Conservation (phyloP, 495 filamentous ascomycete species). For the Tuber aestivum region DNA sequence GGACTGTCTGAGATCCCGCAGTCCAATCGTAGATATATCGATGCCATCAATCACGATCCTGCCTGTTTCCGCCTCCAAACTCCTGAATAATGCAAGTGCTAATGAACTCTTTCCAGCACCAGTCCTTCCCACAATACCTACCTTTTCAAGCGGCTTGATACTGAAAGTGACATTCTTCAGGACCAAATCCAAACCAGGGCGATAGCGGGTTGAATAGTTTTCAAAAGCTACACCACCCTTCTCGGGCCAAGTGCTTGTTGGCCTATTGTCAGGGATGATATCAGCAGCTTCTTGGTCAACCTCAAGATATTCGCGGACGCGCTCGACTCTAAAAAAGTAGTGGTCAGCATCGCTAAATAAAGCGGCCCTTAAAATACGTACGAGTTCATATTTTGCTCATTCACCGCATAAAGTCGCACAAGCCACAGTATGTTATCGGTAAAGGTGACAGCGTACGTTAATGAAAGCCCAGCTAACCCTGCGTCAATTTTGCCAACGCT, state of each 20-base stretch:
- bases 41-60: conserved; percentile 86
- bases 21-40: conserved; percentile 80
- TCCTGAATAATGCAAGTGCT: conserved; percentile 90
- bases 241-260: conserved; percentile 74
- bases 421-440: conserved; percentile 97
- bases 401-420: conserved; percentile 85
- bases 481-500: conserved; percentile 83
- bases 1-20: conserved; percentile 82
- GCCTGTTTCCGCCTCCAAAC: conserved; percentile 86
- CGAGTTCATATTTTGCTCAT: conserved; percentile 99
- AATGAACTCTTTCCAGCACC: conserved; percentile 97
- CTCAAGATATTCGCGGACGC: conserved; percentile 93
- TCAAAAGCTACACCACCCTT: conserved; percentile 80
- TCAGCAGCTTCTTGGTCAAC: conserved; percentile 86
- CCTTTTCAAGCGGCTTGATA: conserved; percentile 80
- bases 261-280: conserved; percentile 71
- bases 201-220: conserved; percentile 82
- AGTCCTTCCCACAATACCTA: conserved; percentile 93
- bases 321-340: conserved; percentile 59
- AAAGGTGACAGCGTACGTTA: conserved; percentile 98
- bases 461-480: conserved; percentile 86
- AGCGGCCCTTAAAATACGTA: conserved; percentile 9
- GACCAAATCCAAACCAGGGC: conserved; percentile 78
- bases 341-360: conserved; percentile 16
- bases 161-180: conserved; percentile 77